A percentile compares a stretch with the other conserved stretches of the same genome.
Evolutionary conservation across 2,329 filamentous ascomycete genomes (phyloP).

Genomic region (Aspergillus bombycis): DNA sequence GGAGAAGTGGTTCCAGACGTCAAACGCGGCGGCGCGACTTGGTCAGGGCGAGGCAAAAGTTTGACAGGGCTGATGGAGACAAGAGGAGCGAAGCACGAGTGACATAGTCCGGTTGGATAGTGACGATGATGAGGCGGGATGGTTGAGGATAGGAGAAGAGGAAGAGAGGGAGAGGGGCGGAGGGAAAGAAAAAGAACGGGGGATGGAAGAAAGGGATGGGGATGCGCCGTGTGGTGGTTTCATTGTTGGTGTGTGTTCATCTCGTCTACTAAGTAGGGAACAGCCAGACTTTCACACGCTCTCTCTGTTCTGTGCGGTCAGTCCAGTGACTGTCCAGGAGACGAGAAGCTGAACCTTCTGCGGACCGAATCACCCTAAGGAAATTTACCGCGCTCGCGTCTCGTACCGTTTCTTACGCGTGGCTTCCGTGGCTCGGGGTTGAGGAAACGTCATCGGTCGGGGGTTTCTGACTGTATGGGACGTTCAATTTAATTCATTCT

Average conservation of each 20-base stretch:
- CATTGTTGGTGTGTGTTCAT: constrained; percentile 36
- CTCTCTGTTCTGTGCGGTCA: constrained; percentile 21
- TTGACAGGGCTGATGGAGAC: constrained; percentile 28
- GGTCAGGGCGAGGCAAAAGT: constrained; percentile 39
- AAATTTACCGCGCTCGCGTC: constrained; percentile 11
- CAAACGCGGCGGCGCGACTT: constrained; percentile 27
- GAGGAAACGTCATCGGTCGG: background rate
- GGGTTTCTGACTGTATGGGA: constrained; percentile 4
- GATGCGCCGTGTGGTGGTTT: constrained; percentile 31
- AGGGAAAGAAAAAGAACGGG: constrained; percentile 25
- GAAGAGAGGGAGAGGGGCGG: constrained; percentile 18
- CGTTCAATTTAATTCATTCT: background rate
- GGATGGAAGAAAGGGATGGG: constrained; percentile 33
- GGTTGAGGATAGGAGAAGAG: constrained; percentile 18
- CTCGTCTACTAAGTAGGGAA: constrained; percentile 25
- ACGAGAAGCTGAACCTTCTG: constrained; percentile 14
- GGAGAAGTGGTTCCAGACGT: constrained; percentile 19
- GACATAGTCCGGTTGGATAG: constrained; percentile 34
- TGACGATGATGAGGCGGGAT: constrained; percentile 15
- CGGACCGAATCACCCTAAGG: background rate
- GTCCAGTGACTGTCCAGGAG: constrained; percentile 24
- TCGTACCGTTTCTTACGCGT: constrained; percentile 14
- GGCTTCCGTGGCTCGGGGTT: background rate
- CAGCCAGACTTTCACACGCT: constrained; percentile 24
- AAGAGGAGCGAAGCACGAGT: constrained; percentile 28